Percentiles rank a stretch among this genome's conserved stretches.
Conservation (phyloP, 495 filamentous ascomycete genomes). For the Rostrohypoxylon terebratum region DNA sequence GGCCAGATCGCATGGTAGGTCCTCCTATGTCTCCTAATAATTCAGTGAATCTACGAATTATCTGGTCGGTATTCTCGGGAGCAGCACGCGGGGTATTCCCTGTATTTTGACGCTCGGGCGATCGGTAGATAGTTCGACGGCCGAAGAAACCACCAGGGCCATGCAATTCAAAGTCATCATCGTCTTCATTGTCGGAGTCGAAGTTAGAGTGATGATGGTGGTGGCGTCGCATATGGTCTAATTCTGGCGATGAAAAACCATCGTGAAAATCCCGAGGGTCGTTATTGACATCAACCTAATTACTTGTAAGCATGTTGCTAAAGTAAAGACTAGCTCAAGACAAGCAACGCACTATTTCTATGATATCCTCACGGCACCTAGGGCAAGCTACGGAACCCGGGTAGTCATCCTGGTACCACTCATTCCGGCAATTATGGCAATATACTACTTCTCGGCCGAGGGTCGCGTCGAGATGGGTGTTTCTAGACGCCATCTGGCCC, state of each 20-base stretch:
- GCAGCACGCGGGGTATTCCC: slow-evolving; percentile 32
- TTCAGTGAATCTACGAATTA: slow-evolving; percentile 58
- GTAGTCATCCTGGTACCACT: slow-evolving; percentile 79
- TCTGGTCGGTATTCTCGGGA: slow-evolving; percentile 50
- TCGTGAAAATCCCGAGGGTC: slow-evolving; percentile 53
- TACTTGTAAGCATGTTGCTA: slow-evolving; percentile 13
- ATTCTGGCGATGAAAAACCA: slow-evolving; percentile 57
- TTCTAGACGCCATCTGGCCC: slow-evolving; percentile 52
- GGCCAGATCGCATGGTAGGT: slow-evolving; percentile 39
- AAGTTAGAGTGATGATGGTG: slow-evolving; percentile 54
- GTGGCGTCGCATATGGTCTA: slow-evolving; percentile 41
- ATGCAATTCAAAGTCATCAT: slow-evolving; percentile 61
- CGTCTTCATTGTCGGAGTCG: slow-evolving; percentile 58
- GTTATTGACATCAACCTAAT: slow-evolving; percentile 53
- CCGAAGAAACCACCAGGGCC: slow-evolving; percentile 61
- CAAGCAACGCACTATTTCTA: slow-evolving; percentile 79
- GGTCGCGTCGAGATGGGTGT: slow-evolving; percentile 58
- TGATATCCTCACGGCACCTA: slow-evolving; percentile 79
- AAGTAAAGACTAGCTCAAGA: not conserved
- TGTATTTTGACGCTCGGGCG: slow-evolving; percentile 41
- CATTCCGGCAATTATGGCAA: slow-evolving; percentile 82
- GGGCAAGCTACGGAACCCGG: slow-evolving; percentile 73
- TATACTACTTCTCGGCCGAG: slow-evolving; percentile 74
- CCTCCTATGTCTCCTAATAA: slow-evolving; percentile 49
- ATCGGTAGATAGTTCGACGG: slow-evolving; percentile 39